Percentiles rank a stretch among this genome's conserved stretches.
Conservation (phyloP, 192 early-diverging fungal species). For the Backusella macrospora region DNA sequence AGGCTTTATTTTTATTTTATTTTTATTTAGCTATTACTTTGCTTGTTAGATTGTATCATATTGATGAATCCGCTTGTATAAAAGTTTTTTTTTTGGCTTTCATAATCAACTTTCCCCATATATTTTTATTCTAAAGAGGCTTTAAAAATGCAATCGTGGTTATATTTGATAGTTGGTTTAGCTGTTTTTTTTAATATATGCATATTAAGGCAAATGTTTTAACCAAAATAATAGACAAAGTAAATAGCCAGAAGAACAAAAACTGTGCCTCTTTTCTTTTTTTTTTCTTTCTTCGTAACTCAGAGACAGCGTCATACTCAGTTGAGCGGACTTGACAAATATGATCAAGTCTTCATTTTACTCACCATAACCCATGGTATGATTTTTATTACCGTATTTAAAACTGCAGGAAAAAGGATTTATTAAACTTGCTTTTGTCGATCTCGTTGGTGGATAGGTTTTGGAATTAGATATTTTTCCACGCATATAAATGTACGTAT, state of each 20-base stretch:
- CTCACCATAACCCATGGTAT: neutral
- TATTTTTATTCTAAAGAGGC: no score
- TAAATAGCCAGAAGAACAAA: neutral
- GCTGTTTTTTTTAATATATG: constrained; percentile 4
- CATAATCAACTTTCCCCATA: no score
- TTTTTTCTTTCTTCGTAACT: neutral
- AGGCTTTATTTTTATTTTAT: no score
- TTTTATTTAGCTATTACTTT: no score
- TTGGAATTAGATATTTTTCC: neutral
- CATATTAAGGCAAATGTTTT: neutral
- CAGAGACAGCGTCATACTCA: constrained; percentile 1
- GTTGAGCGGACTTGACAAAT: neutral
- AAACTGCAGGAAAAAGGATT: constrained; percentile 2
- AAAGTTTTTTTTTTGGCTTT: no score
- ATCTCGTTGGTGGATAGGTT: constrained; percentile 12
- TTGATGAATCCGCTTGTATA: no score
- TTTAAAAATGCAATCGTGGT: neutral
- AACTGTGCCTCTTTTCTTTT: neutral
- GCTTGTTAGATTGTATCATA: no score
- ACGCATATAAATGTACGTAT: neutral
- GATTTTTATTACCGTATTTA: neutral
- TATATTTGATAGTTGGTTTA: neutral
- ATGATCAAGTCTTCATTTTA: neutral
- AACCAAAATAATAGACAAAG: neutral
- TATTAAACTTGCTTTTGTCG: constrained; percentile 6